Percentiles rank a stretch among this genome's conserved stretches.
These are phyloP conservation scores for Huiozyma naganishii DNA, from an alignment of 805 yeast genomes.

Conservation along the genomic window DNA sequence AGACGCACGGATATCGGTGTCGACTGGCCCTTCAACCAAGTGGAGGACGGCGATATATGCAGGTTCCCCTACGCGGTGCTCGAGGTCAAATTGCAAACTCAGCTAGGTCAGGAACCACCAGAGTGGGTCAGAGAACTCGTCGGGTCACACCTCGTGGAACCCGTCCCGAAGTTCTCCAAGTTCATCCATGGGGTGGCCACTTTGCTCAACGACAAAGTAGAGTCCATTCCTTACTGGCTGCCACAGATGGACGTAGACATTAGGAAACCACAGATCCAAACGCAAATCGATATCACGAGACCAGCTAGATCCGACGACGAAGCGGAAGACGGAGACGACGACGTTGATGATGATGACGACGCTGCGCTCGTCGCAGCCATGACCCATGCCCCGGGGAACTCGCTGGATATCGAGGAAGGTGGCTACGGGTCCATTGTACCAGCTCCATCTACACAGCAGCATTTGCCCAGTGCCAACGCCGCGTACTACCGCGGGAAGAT, in stretches of 20 bases:
- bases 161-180: conserved; percentile 95
- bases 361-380: conserved; percentile 22
- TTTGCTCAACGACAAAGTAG: conserved; percentile 73
- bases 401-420: conserved; percentile 61
- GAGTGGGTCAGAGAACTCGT: conserved; percentile 92
- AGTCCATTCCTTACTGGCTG: conserved; percentile 89
- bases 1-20: conserved; percentile 97
- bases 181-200: conserved; percentile 95
- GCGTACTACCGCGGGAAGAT: conserved; percentile 21
- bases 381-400: conserved; percentile 39
- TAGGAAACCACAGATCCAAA: conserved; percentile 58
- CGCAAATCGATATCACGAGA: conserved; percentile 35
- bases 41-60: conserved; percentile 75
- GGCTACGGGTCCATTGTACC: conserved; percentile 34
- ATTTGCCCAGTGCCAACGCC: conserved; percentile 21
- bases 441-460: conserved; percentile 1
- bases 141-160: conserved; percentile 88
- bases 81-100: conserved; percentile 95
- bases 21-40: conserved; percentile 85
- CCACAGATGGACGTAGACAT: conserved; percentile 97
- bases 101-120: conserved; percentile 98
- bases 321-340: conserved; percentile 27
- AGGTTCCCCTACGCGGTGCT: conserved; percentile 95
- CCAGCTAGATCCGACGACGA: conserved; percentile 22
- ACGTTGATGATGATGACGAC: conserved; percentile 29